A percentile compares a stretch with the other conserved stretches of the same genome.
Conservation (phyloP, 2,329 filamentous ascomycete species). For the Periglandula ipomoeae region DNA sequence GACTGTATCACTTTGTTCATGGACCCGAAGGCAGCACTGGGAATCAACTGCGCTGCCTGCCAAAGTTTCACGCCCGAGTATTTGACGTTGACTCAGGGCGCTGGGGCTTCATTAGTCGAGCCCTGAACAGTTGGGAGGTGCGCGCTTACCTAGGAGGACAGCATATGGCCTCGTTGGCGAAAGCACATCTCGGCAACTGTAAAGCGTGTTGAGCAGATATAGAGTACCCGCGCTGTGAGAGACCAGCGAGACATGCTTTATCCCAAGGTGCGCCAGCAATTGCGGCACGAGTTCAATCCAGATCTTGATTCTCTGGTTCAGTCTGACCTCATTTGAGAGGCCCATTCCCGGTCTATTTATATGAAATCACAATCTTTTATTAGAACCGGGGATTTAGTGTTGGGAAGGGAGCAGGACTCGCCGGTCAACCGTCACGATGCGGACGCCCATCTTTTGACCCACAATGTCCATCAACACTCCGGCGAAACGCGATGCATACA, state of each 20-base stretch:
- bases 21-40: neutral
- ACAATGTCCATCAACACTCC: no score
- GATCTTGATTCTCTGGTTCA: no score
- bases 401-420: no score
- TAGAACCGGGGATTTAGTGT: no score
- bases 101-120: slow-evolving; percentile 1
- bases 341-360: no score
- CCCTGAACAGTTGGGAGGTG: neutral
- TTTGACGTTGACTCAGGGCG: slow-evolving; percentile 10
- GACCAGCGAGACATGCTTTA: slow-evolving; percentile 21
- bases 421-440: no score
- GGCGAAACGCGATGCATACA: no score
- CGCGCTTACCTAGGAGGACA: slow-evolving; percentile 12
- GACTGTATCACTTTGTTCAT: neutral
- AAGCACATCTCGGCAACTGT: slow-evolving; percentile 18
- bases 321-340: no score
- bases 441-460: no score
- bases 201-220: slow-evolving; percentile 21
- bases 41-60: neutral
- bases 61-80: slow-evolving; percentile 6
- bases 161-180: slow-evolving; percentile 15
- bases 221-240: slow-evolving; percentile 24
- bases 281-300: slow-evolving; percentile 22
- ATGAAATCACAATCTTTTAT: no score
- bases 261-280: slow-evolving; percentile 23